Percentiles rank a stretch among this genome's conserved stretches.
Evolutionary conservation across 1,284 basidiomycete genomes (phyloP).

Genomic region (Ceratobasidium sp.): DNA sequence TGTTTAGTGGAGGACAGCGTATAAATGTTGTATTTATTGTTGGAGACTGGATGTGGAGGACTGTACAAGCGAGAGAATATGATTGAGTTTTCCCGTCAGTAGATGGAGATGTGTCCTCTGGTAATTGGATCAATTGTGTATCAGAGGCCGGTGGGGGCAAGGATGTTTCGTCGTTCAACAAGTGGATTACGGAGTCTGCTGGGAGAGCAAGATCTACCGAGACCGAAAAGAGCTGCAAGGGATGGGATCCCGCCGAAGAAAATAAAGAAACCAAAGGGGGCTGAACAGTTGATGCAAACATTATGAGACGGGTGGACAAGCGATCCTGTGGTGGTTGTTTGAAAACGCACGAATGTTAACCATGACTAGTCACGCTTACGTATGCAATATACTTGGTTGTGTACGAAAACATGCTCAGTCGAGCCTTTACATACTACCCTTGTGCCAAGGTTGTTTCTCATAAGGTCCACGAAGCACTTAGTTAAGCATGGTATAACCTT

Average conservation of each 20-base stretch:
- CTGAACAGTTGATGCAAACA: constrained; percentile 66
- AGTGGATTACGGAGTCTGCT: constrained; percentile 68
- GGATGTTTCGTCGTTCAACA: constrained; percentile 66
- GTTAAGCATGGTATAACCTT: too few species aligned
- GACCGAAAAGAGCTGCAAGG: constrained; percentile 65
- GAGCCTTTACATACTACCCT: background rate
- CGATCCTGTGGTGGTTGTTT: background rate
- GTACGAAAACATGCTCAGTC: too few species aligned
- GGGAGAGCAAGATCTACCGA: constrained; percentile 61
- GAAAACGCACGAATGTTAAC: too few species aligned
- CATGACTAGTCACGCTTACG: too few species aligned
- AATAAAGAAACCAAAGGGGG: constrained; percentile 75
- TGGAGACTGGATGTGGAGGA: constrained; percentile 85
- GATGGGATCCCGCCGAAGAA: constrained; percentile 72
- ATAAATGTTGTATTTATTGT: constrained; percentile 72
- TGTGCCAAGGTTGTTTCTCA: background rate
- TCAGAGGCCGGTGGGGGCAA: constrained; percentile 61
- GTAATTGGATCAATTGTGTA: constrained; percentile 42
- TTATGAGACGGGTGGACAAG: too few species aligned
- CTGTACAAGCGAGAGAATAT: constrained; percentile 50
- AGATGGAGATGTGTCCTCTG: constrained; percentile 25
- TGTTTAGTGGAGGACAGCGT: constrained; percentile 58
- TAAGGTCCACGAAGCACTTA: too few species aligned
- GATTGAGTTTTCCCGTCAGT: constrained; percentile 47
- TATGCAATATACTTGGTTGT: too few species aligned